phyloP scores from a whole-genome alignment of 1,139 yeast species.

The Pichia sp. region DNA sequence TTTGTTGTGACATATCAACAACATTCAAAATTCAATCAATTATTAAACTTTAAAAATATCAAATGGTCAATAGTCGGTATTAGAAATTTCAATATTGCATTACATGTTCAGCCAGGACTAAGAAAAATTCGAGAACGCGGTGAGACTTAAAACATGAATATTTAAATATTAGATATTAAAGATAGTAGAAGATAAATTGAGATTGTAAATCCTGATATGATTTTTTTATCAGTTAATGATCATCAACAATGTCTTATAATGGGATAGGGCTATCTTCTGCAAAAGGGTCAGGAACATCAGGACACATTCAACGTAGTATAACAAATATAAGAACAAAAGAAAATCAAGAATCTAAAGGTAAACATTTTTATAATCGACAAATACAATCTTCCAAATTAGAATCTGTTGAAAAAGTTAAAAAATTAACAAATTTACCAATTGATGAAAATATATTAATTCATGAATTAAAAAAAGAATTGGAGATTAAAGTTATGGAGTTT shows the following conservation, averaged over 20 bases:
- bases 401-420: constrained; percentile 15
- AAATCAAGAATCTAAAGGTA: constrained; percentile 27
- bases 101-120: too few relatives aligned
- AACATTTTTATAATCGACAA: constrained; percentile 34
- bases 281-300: constrained; percentile 71
- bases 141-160: too few relatives aligned
- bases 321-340: constrained; percentile 28
- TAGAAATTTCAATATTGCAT: too few relatives aligned
- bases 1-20: constrained; percentile 8
- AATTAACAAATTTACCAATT: constrained; percentile 20
- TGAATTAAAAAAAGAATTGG: constrained; percentile 43
- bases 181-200: too few relatives aligned
- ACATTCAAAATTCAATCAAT: not conserved
- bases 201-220: too few relatives aligned
- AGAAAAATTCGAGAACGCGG: too few relatives aligned
- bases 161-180: too few relatives aligned
- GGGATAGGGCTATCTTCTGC: constrained; percentile 62
- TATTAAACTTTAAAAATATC: not conserved
- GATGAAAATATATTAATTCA: constrained; percentile 41
- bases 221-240: too few relatives aligned
- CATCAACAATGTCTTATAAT: constrained; percentile 58
- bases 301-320: constrained; percentile 51
- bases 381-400: constrained; percentile 7
- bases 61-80: too few relatives aligned
- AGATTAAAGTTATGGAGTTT: constrained; percentile 49